These are phyloP conservation scores for Blastobotrys attinorum DNA, from an alignment of 805 yeast species.

Conservation along the genomic window DNA sequence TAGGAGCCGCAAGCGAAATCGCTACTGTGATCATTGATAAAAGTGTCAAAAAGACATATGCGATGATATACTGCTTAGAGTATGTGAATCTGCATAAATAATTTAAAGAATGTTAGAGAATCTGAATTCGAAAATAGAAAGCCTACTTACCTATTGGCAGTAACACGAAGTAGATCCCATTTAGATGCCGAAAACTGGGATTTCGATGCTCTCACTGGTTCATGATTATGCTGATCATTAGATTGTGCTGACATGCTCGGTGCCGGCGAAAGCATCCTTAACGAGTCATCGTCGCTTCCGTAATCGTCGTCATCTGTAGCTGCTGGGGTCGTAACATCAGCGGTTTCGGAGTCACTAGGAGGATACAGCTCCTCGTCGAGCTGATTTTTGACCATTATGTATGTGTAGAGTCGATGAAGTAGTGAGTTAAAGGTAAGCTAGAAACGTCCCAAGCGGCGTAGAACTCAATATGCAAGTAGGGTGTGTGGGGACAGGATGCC, in stretches of 20 bases:
- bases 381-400: background rate
- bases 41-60: constrained; percentile 7
- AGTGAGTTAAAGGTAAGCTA: too few relatives aligned
- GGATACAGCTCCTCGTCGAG: background rate
- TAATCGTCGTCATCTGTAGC: background rate
- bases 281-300: background rate
- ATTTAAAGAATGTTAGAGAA: too few relatives aligned
- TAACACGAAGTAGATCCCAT: constrained; percentile 9
- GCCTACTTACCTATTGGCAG: constrained; percentile 8
- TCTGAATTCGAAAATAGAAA: background rate
- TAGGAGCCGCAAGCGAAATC: constrained; percentile 8
- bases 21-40: constrained; percentile 10
- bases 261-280: background rate
- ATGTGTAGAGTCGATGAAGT: too few relatives aligned
- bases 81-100: constrained; percentile 9
- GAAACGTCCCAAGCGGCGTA: too few relatives aligned
- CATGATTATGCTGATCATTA: background rate
- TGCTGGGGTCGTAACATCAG: background rate
- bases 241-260: background rate
- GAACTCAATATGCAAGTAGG: too few relatives aligned
- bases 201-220: background rate
- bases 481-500: too few relatives aligned
- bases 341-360: background rate
- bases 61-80: constrained; percentile 12
- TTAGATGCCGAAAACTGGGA: constrained; percentile 10